phyloP scores from a whole-genome alignment of 768 basidiomycete species.

The Asterophora parasitica region DNA sequence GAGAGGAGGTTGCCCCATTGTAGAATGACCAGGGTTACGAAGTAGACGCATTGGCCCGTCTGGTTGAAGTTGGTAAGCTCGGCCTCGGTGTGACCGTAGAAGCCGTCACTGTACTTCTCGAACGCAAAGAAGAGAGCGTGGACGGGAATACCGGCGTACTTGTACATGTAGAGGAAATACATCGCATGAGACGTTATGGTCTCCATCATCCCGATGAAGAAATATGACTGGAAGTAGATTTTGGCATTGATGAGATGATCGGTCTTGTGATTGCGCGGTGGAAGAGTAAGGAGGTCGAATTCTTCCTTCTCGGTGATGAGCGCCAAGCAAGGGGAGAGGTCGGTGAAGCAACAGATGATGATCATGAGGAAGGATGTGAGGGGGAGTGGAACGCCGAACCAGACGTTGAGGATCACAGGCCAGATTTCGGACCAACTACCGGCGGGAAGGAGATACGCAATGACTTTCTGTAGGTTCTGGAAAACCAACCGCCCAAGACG shows the following conservation, averaged over 20 bases:
- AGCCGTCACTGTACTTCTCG: constrained; percentile 34
- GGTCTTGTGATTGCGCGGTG: constrained; percentile 15
- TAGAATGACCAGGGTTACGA: constrained; percentile 39
- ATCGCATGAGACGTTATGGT: constrained; percentile 13
- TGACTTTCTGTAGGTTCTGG: constrained; percentile 53
- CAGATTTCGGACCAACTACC: constrained; percentile 58
- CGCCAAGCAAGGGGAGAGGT: constrained; percentile 11
- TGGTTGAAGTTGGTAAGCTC: constrained; percentile 32
- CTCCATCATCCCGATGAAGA: constrained; percentile 17
- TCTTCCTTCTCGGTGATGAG: constrained; percentile 19
- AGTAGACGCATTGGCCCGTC: constrained; percentile 35
- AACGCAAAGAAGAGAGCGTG: constrained; percentile 36
- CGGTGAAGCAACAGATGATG: constrained; percentile 19
- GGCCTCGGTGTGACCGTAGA: constrained; percentile 24
- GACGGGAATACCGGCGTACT: constrained; percentile 31
- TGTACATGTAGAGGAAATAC: constrained; percentile 36
- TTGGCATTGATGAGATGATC: constrained; percentile 19
- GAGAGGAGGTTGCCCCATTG: constrained; percentile 40
- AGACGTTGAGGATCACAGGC: constrained; percentile 49
- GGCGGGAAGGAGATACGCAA: constrained; percentile 43
- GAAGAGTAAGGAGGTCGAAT: constrained; percentile 17
- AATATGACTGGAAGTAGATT: constrained; percentile 16
- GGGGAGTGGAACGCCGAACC: constrained; percentile 55
- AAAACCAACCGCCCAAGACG: constrained; percentile 56
- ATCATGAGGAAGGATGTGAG: constrained; percentile 36